A percentile compares a stretch with the other conserved stretches of the same genome.
These are phyloP conservation scores for Silene uniflora DNA, from an alignment of 148 eudicot genomes.

Conservation along the genomic window DNA sequence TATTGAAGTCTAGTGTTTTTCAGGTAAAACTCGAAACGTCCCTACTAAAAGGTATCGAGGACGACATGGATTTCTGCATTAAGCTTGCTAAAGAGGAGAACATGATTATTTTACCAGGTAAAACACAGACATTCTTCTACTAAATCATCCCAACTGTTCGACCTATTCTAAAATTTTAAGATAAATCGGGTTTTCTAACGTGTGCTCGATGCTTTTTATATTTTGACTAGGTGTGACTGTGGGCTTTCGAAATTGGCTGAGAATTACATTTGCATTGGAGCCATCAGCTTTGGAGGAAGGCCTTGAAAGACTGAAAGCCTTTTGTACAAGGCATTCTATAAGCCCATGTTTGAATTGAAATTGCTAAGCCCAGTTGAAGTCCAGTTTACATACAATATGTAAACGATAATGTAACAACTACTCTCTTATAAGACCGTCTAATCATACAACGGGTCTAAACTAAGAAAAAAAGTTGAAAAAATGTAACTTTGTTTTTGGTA, in stretches of 20 bases:
- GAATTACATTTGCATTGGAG: conserved; percentile 58
- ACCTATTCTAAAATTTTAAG: not conserved
- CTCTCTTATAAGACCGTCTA: too few relatives aligned
- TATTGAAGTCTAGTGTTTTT: not conserved
- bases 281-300: conserved; percentile 51
- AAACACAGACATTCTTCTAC: not conserved
- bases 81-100: conserved; percentile 44
- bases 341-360: not conserved
- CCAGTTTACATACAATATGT: too few relatives aligned
- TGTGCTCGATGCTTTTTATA: too few relatives aligned
- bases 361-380: not conserved
- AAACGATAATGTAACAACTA: too few relatives aligned
- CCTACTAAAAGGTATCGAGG: conserved; percentile 24
- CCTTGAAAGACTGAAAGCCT: conserved; percentile 45
- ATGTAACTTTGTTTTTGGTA: too few relatives aligned
- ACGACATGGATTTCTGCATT: conserved; percentile 37
- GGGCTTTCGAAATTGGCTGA: conserved; percentile 55
- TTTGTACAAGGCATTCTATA: conserved; percentile 47
- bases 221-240: conserved; percentile 39
- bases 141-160: too few relatives aligned
- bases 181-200: not conserved
- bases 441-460: too few relatives aligned
- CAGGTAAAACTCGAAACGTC: conserved; percentile 29
- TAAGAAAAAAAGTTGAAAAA: too few relatives aligned
- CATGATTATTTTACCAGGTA: conserved; percentile 34